Evolutionary conservation across 345 rosid genomes (phyloP).

Genomic region (Corchorus capsularis): DNA sequence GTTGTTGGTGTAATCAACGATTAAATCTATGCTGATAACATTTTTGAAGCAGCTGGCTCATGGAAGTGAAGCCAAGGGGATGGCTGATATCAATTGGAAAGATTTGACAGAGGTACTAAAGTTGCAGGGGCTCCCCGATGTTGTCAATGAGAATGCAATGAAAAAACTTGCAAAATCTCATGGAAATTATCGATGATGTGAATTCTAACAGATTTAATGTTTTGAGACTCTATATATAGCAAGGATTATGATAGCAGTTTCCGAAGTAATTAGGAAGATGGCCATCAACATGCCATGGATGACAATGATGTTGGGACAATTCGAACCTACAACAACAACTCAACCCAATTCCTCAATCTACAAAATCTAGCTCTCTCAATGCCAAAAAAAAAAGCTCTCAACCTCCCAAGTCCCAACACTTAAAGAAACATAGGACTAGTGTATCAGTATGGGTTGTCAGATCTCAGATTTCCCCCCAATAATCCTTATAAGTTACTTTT

Average conservation of each 20-base stretch:
- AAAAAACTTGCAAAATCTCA: background rate
- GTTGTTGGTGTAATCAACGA: background rate
- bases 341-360: too few relatives aligned
- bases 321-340: too few relatives aligned
- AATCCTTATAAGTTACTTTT: too few relatives aligned
- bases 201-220: background rate
- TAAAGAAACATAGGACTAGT: too few relatives aligned
- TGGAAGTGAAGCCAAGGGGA: conserved; percentile 14
- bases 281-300: background rate
- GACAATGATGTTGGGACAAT: background rate
- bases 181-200: background rate
- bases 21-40: background rate
- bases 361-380: too few relatives aligned
- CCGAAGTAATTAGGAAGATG: background rate
- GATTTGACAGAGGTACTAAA: background rate
- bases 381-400: too few relatives aligned
- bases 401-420: too few relatives aligned
- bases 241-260: background rate
- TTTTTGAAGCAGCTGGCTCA: conserved; percentile 4
- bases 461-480: too few relatives aligned
- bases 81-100: background rate
- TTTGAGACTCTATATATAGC: conserved; percentile 20
- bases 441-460: too few relatives aligned
- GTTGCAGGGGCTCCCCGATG: background rate
- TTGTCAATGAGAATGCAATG: background rate